A percentile compares a stretch with the other conserved stretches of the same genome.
These are phyloP conservation scores for Thalassiosira livingstoniorum DNA, from an alignment of 352 stramenopile species.

Conservation along the genomic window DNA sequence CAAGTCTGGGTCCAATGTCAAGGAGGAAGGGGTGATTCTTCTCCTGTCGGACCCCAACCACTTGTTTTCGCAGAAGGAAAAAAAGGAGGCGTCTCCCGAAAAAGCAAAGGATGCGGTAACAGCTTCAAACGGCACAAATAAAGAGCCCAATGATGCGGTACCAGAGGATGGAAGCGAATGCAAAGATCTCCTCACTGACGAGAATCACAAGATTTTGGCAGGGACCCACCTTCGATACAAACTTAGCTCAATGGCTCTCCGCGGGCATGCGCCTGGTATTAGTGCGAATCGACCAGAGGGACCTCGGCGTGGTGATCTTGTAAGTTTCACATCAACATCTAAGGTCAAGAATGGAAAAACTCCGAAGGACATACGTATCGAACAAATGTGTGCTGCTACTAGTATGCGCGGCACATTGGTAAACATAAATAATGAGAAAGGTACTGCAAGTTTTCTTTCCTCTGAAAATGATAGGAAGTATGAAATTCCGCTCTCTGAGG, in stretches of 20 bases:
- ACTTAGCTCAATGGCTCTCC: conserved; percentile 63
- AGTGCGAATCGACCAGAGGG: conserved; percentile 27
- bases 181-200: too few relatives aligned
- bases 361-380: conserved; percentile 71
- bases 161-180: too few relatives aligned
- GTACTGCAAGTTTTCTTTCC: conserved; percentile 66
- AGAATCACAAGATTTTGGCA: too few relatives aligned
- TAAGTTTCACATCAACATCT: conserved; percentile 74
- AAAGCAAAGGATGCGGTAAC: too few relatives aligned
- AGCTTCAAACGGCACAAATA: too few relatives aligned
- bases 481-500: conserved; percentile 66
- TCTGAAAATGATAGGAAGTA: conserved; percentile 64
- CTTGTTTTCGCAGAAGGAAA: conserved; percentile 58
- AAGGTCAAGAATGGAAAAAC: conserved; percentile 59
- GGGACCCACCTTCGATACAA: conserved; percentile 70
- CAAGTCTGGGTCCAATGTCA: conserved; percentile 41
- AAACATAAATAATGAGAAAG: conserved; percentile 57
- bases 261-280: conserved; percentile 31
- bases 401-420: conserved; percentile 61
- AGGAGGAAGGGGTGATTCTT: conserved; percentile 71
- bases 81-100: too few relatives aligned
- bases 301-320: conserved; percentile 73
- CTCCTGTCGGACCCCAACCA: conserved; percentile 69
- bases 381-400: conserved; percentile 55
- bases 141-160: too few relatives aligned